Evolutionary conservation across 2,329 filamentous ascomycete species (phyloP), one percentile per base, ranked within the genome.

Genomic region (Colletotrichum chlorophyti): DNA sequence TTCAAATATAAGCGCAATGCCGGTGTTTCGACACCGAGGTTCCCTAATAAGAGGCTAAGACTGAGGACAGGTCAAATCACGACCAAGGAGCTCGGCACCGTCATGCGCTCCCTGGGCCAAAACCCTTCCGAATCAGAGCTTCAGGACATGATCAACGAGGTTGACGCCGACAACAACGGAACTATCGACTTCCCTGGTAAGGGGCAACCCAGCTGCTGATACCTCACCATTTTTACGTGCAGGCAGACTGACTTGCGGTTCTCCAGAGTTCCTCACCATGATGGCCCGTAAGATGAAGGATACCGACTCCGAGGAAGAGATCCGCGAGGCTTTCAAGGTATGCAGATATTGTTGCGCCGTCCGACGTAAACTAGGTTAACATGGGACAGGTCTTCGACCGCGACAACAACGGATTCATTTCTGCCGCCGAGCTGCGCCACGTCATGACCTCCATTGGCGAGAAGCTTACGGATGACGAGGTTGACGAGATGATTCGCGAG

Each of bases 271-370:
- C 78, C 82, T 95, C 62, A 95, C 91, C 64, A 95, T 95, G 91
- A 95, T 95, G 91, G 91, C 91, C 60, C 87, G 91, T 71, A 95
- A 95, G 81, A 95, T 95, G 91, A 94, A 94, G 83, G 91, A 94
- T 70, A 95, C 91, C 66, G 91, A 95, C 72, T 94, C 91, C 45
- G 91, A 95, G 78, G 91, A 95, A 79, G 91, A 95, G 75, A 95
- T 95, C 68, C 87, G 91, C 69, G 91, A 94, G 76, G 91, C 91
- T 12, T 94, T 94, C 85, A 93, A 93, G 83, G 90, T 91, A 51
- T 63, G 60, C n/a, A 19, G 11, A 10, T n/a, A 24, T 31, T 23
- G 4, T 21, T 14, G 24, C 21, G 29, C 26, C 27, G 10, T 4
- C n/a, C 19, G 21, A 35, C 11, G 11, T 19, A 6, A 14, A 26